A percentile compares a stretch with the other conserved stretches of the same genome.
Conservation (phyloP, 768 basidiomycete genomes). For the Mycena indigotica region DNA sequence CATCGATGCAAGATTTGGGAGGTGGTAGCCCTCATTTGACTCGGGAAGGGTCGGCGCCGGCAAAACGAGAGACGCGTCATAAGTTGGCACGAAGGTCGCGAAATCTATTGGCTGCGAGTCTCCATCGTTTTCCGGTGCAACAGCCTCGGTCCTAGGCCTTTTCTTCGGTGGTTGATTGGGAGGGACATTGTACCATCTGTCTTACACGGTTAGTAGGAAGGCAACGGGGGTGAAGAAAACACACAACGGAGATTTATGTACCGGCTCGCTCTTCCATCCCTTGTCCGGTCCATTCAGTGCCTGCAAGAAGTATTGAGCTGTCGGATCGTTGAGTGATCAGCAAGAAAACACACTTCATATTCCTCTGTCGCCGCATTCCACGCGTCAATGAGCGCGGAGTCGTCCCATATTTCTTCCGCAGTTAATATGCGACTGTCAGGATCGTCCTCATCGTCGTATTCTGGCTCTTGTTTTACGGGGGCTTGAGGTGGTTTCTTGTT, state of each 20-base stretch:
- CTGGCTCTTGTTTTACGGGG: conserved; percentile 27
- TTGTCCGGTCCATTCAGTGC: conserved; percentile 69
- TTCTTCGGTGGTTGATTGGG: conserved; percentile 32
- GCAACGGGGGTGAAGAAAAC: conserved; percentile 28
- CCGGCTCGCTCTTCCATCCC: conserved; percentile 70
- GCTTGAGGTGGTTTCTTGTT: conserved; percentile 45
- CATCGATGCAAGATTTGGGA: conserved; percentile 38
- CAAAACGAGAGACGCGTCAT: conserved; percentile 62
- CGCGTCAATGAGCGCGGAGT: conserved; percentile 78
- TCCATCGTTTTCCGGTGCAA: conserved; percentile 29
- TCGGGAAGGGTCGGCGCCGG: conserved; percentile 22
- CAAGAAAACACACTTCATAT: conserved; percentile 54
- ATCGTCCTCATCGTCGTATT: conserved; percentile 28
- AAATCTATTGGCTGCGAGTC: conserved; percentile 71
- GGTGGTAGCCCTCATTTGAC: conserved; percentile 26
- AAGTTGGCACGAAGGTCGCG: conserved; percentile 66
- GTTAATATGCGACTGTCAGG: conserved; percentile 67
- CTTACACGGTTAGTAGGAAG: conserved; percentile 4
- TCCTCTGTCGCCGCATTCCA: conserved; percentile 86
- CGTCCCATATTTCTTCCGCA: conserved; percentile 83
- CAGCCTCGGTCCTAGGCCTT: conserved; percentile 13
- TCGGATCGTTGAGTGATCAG: not conserved
- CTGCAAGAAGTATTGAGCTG: not conserved
- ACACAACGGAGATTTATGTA: conserved; percentile 75
- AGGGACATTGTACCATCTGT: conserved; percentile 81